Percentiles rank a stretch among this genome's conserved stretches.
Evolutionary conservation across 2,329 filamentous ascomycete genomes (phyloP).

Genomic region (Aspergillus puulaauensis): DNA sequence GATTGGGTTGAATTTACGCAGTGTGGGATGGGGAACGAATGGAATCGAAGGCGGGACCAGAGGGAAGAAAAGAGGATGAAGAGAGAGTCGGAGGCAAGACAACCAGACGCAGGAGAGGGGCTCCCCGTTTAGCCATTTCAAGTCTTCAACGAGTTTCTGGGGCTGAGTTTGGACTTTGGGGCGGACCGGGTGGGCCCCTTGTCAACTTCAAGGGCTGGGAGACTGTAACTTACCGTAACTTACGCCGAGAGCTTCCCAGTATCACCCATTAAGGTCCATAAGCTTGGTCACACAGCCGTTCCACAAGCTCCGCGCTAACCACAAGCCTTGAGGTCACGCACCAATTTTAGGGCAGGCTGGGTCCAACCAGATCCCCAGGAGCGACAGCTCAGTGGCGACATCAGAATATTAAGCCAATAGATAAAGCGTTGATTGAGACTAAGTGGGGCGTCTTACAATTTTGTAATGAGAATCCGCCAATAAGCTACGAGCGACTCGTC

Average conservation of each 20-base stretch:
- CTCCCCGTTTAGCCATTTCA: conserved; percentile 20
- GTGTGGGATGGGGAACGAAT: conserved; percentile 26
- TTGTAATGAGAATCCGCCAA: conserved; percentile 7
- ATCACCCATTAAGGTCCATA: conserved; percentile 1
- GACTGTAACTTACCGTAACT: conserved; percentile 10
- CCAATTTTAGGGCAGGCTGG: conserved; percentile 18
- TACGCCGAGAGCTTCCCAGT: neutral
- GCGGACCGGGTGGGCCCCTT: neutral
- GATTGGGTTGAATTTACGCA: conserved; percentile 19
- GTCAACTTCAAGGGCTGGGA: neutral
- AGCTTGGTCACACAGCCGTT: conserved; percentile 13
- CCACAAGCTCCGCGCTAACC: conserved; percentile 14
- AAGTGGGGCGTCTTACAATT: conserved; percentile 14
- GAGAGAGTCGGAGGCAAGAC: conserved; percentile 17
- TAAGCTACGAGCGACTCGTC: neutral
- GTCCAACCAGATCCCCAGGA: conserved; percentile 19
- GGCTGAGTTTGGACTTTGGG: conserved; percentile 24
- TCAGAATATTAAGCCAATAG: conserved; percentile 14
- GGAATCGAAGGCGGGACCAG: conserved; percentile 26
- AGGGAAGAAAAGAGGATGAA: conserved; percentile 19
- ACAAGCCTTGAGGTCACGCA: conserved; percentile 19
- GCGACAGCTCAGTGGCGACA: conserved; percentile 22
- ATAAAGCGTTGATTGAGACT: neutral
- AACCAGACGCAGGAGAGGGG: conserved; percentile 21
- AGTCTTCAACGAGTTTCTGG: conserved; percentile 15